Conservation (phyloP, 2,329 filamentous ascomycete species). For the Exophiala lecanii-corni region DNA sequence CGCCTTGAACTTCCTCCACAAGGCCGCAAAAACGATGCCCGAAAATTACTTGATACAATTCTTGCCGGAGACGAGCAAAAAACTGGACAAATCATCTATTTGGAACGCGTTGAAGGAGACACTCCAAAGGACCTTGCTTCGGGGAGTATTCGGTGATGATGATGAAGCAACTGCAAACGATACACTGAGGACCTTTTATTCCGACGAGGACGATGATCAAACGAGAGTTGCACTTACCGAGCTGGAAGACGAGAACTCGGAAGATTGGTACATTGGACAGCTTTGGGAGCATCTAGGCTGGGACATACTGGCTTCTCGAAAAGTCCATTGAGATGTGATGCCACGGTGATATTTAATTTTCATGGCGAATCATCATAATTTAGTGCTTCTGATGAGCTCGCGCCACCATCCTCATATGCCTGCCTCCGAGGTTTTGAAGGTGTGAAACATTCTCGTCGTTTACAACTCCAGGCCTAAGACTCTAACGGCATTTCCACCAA, state of each 20-base stretch:
- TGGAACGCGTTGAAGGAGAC: slow-evolving; percentile 22
- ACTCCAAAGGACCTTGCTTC: slow-evolving; percentile 40
- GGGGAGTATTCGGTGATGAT: slow-evolving; percentile 37
- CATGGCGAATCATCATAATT: too few relatives aligned
- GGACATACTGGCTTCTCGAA: slow-evolving; percentile 42
- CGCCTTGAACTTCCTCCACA: slow-evolving; percentile 27
- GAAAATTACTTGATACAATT: slow-evolving; percentile 20
- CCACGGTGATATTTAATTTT: too few relatives aligned
- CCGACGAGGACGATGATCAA: slow-evolving; percentile 20
- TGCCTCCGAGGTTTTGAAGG: neutral
- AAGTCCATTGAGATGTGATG: too few relatives aligned
- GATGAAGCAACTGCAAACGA: slow-evolving; percentile 30
- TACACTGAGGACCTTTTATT: slow-evolving; percentile 26
- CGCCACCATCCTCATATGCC: too few relatives aligned
- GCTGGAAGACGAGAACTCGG: slow-evolving; percentile 31
- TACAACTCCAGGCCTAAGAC: slow-evolving; percentile 35
- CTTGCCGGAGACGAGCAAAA: slow-evolving; percentile 4
- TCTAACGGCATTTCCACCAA: slow-evolving; percentile 43
- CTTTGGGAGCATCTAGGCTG: slow-evolving; percentile 56
- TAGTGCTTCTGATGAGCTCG: too few relatives aligned
- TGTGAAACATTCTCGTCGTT: neutral
- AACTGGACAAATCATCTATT: slow-evolving; percentile 1
- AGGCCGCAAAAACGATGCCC: slow-evolving; percentile 8
- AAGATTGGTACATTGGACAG: slow-evolving; percentile 53
- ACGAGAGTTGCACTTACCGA: slow-evolving; percentile 11